Conservation (phyloP, 2,329 filamentous ascomycete genomes). For the Aspergillus vadensis region DNA sequence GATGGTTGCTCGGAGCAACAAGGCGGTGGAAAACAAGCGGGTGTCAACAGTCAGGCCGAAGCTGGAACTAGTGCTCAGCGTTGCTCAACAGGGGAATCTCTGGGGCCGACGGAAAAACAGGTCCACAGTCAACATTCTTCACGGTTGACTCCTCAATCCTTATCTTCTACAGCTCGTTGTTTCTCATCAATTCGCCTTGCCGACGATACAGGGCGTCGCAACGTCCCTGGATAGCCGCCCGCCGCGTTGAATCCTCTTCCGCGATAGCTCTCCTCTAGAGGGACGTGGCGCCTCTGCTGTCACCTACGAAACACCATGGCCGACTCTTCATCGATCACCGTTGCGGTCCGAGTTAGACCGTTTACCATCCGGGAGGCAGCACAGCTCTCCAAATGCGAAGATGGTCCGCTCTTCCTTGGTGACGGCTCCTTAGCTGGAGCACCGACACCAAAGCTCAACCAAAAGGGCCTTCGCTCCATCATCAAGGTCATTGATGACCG, state of each 20-base stretch:
- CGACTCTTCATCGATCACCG: constrained; percentile 53
- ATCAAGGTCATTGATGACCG: constrained; percentile 96
- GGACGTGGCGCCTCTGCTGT: constrained; percentile 16
- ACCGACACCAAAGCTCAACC: constrained; percentile 79
- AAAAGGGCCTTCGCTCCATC: constrained; percentile 84
- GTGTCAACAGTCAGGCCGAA: constrained; percentile 28
- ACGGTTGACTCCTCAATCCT: constrained; percentile 11
- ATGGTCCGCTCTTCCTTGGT: constrained; percentile 88
- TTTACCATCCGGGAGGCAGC: constrained; percentile 90
- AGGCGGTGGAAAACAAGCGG: constrained; percentile 27
- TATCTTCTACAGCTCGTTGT: constrained; percentile 17
- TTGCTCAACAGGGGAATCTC: constrained; percentile 19
- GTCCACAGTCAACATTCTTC: constrained; percentile 37
- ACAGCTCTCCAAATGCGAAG: constrained; percentile 75
- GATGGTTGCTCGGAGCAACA: constrained; percentile 39
- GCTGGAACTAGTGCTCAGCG: constrained; percentile 17
- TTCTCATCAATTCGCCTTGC: constrained; percentile 16
- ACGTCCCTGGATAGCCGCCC: constrained; percentile 22
- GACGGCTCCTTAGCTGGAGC: constrained; percentile 91
- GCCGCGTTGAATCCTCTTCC: constrained; percentile 12
- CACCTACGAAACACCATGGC: constrained; percentile 38
- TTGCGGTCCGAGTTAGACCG: constrained; percentile 63
- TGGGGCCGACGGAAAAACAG: constrained; percentile 19
- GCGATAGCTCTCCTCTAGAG: constrained; percentile 23
- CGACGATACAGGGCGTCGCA: constrained; percentile 24